Percentiles rank a stretch among this genome's conserved stretches.
phyloP scores from a whole-genome alignment of 352 stramenopile species.

The Phytopythium montanum region DNA sequence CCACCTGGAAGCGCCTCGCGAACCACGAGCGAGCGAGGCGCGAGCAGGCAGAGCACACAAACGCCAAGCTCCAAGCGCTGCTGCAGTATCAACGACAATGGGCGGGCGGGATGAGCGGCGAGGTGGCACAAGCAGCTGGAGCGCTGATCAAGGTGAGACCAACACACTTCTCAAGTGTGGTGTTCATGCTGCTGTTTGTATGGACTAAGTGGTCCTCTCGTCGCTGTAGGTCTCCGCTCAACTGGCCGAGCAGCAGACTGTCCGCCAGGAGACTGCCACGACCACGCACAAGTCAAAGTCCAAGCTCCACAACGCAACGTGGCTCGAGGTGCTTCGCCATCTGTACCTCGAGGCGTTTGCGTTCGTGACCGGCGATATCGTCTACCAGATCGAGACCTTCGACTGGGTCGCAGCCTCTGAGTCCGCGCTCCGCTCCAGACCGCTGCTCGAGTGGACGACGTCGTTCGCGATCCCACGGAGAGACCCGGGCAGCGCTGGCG shows the following conservation, averaged over 20 bases:
- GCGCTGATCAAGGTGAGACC: background rate
- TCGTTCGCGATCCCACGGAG: background rate
- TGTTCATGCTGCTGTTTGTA: no score
- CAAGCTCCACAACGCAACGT: background rate
- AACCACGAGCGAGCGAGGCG: background rate
- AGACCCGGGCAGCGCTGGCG: background rate
- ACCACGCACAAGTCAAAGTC: background rate
- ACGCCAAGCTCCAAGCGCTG: background rate
- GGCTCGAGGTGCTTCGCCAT: background rate
- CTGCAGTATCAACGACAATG: background rate
- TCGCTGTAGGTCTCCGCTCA: background rate
- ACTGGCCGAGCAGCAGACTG: background rate
- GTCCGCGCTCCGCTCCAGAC: background rate
- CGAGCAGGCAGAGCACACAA: background rate
- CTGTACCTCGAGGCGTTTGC: background rate
- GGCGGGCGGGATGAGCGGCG: background rate
- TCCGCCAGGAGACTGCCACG: background rate
- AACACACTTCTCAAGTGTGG: no score
- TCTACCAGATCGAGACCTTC: background rate
- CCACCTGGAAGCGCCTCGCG: conserved; percentile 1
- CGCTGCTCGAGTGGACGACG: conserved; percentile 2
- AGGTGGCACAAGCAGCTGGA: background rate
- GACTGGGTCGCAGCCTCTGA: background rate
- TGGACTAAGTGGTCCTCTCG: background rate
- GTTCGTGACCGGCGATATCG: background rate